Base-by-base conservation (phyloP, 2,329 filamentous ascomycete genomes). In the Microdochium nivale region DNA sequence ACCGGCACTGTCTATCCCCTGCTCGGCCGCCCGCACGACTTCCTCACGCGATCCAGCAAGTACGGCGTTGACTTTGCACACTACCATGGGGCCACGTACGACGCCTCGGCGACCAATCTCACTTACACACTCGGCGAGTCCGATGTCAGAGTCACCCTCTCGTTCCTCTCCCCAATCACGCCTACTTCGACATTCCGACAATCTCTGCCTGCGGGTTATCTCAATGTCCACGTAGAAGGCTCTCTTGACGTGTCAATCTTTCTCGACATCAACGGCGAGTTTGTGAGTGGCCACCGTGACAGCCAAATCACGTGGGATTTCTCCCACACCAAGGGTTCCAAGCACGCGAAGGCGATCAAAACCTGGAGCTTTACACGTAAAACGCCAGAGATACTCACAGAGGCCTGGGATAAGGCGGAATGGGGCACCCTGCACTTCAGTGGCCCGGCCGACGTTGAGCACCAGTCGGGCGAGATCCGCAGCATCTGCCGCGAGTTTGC, bases 391-490 rank as follows among this genome's bases (percentile, higher is more conserved):
- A 72, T 88, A n/a, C 79, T 94, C 51, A 88, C 86, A 1, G 90
- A 95, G 66, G 78, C 78, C 51, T 70, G 70, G 44, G 90, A 95
- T 60, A 84, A 85, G 44, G 80, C 86, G 1, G 89, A 95, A 78
- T 95, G 90, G 90, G 90, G 90, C 3, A 86, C 83, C 25, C 67
- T 95, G 52, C 80, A 88, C 66, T 89, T 95, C 63, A 86, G 86
- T 23, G 88, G 77, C 1, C 87, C 89, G 23, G 71, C 75, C 56
- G 78, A 85, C 62, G 81, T 80, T 19, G 73, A 78, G 25, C 84
- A 91, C 62, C 83, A 92, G 67, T 81, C 80, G 55, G 89, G 88
- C 27, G 83, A 81, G 21, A 87, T 88, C 7, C 76, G 74, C 2
- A 55, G 75, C 9, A 70, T 94, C 23, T 80, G 88, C 50, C 80